Evolutionary conservation across 2,329 filamentous ascomycete species (phyloP).

Genomic region (Botrytis fabae): DNA sequence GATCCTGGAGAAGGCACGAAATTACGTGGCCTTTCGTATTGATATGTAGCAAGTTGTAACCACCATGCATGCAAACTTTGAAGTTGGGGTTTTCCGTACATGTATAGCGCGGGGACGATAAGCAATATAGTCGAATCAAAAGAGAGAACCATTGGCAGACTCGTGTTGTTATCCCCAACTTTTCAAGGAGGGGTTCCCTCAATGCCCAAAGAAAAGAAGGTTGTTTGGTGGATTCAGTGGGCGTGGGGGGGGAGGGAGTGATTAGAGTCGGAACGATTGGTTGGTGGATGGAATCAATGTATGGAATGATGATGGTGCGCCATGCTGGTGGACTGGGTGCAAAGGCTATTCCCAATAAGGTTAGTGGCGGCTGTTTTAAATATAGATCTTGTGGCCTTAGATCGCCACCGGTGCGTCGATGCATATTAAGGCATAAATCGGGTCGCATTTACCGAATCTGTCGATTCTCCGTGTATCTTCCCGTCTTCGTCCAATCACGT

Average conservation of each 20-base stretch:
- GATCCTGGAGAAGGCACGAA: background rate
- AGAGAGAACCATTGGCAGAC: background rate
- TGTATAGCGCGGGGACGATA: background rate
- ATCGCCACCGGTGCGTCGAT: too few species aligned
- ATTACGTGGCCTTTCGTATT: background rate
- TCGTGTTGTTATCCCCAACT: background rate
- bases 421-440: background rate
- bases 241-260: background rate
- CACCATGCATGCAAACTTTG: background rate
- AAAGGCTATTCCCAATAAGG: background rate
- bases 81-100: background rate
- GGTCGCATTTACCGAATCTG: too few species aligned
- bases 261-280: background rate
- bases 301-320: background rate
- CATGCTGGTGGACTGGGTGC: background rate
- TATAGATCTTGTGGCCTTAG: slow-evolving; percentile 3
- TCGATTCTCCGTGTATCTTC: too few species aligned
- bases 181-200: background rate
- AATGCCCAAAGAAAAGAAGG: background rate
- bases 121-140: background rate
- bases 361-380: background rate
- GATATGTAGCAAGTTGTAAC: background rate
- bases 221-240: background rate
- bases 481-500: background rate
- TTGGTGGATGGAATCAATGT: background rate